phyloP scores from a whole-genome alignment of 331 rosid genomes.

The Rhamnella rubrinervis region DNA sequence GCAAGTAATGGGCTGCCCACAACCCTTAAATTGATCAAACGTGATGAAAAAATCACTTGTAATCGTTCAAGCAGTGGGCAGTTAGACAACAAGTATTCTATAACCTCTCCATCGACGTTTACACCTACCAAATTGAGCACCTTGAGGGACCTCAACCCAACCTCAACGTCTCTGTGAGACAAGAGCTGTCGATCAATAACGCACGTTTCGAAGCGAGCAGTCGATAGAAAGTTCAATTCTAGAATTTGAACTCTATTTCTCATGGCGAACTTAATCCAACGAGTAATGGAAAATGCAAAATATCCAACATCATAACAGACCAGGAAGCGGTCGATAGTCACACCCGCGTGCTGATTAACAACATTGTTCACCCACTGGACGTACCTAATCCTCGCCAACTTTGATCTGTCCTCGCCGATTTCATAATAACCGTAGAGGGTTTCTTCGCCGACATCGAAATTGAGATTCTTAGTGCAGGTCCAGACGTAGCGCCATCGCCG shows the following conservation, averaged over 20 bases:
- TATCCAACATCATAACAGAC: neutral
- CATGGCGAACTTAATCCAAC: conserved; percentile 7
- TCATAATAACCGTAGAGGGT: neutral
- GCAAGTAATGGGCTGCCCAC: neutral
- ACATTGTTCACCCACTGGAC: neutral
- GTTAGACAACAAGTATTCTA: neutral
- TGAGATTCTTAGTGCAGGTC: neutral
- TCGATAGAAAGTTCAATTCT: neutral
- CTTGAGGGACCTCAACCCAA: conserved; percentile 4
- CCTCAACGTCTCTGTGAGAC: neutral
- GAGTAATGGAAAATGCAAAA: neutral
- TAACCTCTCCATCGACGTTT: neutral
- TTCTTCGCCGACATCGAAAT: neutral
- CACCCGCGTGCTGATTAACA: neutral
- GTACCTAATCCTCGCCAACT: too few species aligned
- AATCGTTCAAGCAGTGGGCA: neutral
- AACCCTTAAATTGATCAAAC: neutral
- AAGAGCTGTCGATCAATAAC: neutral
- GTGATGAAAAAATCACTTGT: neutral
- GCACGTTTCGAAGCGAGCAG: too few species aligned
- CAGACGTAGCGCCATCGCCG: conserved; percentile 8
- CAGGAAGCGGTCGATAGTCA: neutral
- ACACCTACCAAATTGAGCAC: neutral
- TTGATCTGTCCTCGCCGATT: too few species aligned
- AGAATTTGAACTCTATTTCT: neutral